Evolutionary conservation across 257 asterid species (phyloP).

Genomic region (Schizonepeta tenuifolia): DNA sequence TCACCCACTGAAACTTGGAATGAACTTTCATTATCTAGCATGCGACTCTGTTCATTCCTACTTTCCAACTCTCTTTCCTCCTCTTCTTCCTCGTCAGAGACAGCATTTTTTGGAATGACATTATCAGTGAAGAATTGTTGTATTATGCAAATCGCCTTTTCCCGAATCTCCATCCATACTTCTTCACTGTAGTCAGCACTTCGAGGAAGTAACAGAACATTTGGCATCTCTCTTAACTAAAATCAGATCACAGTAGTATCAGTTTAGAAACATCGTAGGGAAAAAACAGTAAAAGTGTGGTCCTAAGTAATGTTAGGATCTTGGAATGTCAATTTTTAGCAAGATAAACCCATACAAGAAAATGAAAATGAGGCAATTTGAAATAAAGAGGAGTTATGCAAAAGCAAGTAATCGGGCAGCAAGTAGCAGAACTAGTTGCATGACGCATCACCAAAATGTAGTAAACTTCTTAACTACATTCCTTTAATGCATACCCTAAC

Average conservation of each 20-base stretch:
- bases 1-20: constrained; percentile 62
- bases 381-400: constrained; percentile 1
- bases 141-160: constrained; percentile 77
- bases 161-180: constrained; percentile 99
- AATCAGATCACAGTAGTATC: constrained; percentile 30
- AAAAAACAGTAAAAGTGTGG: neutral
- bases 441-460: constrained; percentile 20
- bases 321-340: neutral
- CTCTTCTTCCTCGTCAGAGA: constrained; percentile 84
- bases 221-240: constrained; percentile 99
- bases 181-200: constrained; percentile 99
- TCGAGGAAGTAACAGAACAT: constrained; percentile 95
- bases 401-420: constrained; percentile 21
- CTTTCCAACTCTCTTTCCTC: constrained; percentile 60
- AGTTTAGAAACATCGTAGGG: constrained; percentile 19
- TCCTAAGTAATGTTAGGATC: constrained; percentile 14
- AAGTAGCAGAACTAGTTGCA: neutral
- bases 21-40: constrained; percentile 54
- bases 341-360: neutral
- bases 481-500: constrained; percentile 64
- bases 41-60: constrained; percentile 51
- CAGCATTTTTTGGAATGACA: constrained; percentile 70
- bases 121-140: constrained; percentile 83
- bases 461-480: constrained; percentile 37
- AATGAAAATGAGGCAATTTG: neutral